These are phyloP conservation scores for Graphilbum sp. DNA, from an alignment of 2,329 filamentous ascomycete species.

Conservation along the genomic window DNA sequence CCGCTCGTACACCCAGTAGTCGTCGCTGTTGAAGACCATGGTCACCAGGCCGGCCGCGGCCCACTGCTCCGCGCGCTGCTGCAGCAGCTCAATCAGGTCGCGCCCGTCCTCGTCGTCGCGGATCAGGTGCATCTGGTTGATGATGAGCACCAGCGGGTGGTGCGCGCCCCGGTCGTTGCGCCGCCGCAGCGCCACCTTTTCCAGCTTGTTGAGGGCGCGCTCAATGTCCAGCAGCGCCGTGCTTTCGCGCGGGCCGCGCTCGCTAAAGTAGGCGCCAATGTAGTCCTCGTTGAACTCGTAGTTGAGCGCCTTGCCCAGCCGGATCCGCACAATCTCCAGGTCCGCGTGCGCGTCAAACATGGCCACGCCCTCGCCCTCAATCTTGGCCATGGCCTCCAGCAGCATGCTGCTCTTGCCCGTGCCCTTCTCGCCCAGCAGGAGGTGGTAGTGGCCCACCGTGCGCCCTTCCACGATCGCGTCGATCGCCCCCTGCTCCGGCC, in stretches of 20 bases:
- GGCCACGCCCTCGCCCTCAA: conserved; percentile 72
- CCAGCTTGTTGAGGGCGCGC: conserved; percentile 89
- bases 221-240: conserved; percentile 91
- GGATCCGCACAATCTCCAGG: conserved; percentile 83
- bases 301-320: conserved; percentile 83
- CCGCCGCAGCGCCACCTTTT: conserved; percentile 75
- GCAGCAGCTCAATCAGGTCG: conserved; percentile 82
- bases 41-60: conserved; percentile 83
- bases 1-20: conserved; percentile 96
- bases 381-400: conserved; percentile 83
- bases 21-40: conserved; percentile 87
- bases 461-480: conserved; percentile 68
- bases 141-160: conserved; percentile 68
- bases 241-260: conserved; percentile 79
- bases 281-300: conserved; percentile 98
- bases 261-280: conserved; percentile 90
- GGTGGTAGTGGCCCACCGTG: conserved; percentile 67
- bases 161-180: conserved; percentile 36
- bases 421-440: conserved; percentile 88
- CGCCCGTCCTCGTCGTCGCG: conserved; percentile 86
- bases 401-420: conserved; percentile 96
- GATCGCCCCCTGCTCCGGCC: conserved; percentile 67
- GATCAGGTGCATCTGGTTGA: conserved; percentile 86
- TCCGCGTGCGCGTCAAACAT: conserved; percentile 97
- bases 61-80: conserved; percentile 94